A percentile compares a stretch with the other conserved stretches of the same genome.
phyloP scores from a whole-genome alignment of 371 early-diverging fungal genomes.

The Mortierella polycephala region DNA sequence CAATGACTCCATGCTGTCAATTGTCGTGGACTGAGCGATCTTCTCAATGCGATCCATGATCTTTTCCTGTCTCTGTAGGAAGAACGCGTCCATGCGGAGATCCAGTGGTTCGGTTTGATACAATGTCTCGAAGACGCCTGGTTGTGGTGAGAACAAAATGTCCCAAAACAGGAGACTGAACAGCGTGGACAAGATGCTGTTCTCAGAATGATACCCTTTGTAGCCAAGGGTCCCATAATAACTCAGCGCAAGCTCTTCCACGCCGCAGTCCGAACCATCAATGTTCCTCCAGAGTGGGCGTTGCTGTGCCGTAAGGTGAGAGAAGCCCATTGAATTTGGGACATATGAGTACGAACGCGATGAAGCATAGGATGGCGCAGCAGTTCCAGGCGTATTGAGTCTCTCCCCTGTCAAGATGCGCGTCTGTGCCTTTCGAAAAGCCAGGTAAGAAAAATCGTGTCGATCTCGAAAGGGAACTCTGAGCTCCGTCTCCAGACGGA shows the following conservation, averaged over 20 bases:
- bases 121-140: conserved; percentile 82
- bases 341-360: conserved; percentile 46
- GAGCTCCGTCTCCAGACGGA: conserved; percentile 61
- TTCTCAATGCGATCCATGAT: conserved; percentile 67
- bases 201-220: conserved; percentile 76
- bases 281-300: conserved; percentile 60
- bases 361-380: conserved; percentile 43
- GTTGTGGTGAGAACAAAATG: conserved; percentile 68
- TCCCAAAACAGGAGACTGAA: conserved; percentile 81
- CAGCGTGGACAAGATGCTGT: conserved; percentile 67
- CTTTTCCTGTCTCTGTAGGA: conserved; percentile 60
- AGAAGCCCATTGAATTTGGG: conserved; percentile 34
- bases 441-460: conserved; percentile 66
- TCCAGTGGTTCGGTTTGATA: conserved; percentile 81
- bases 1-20: background rate
- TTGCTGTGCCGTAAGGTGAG: conserved; percentile 26
- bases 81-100: conserved; percentile 75
- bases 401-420: conserved; percentile 51
- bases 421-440: conserved; percentile 58
- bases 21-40: conserved; percentile 46
- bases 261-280: conserved; percentile 65
- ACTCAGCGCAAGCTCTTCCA: conserved; percentile 70
- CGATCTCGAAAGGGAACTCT: conserved; percentile 65
- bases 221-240: conserved; percentile 69
- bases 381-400: conserved; percentile 49